Conservation (phyloP, 2,329 filamentous ascomycete genomes). For the Alternaria longipes region DNA sequence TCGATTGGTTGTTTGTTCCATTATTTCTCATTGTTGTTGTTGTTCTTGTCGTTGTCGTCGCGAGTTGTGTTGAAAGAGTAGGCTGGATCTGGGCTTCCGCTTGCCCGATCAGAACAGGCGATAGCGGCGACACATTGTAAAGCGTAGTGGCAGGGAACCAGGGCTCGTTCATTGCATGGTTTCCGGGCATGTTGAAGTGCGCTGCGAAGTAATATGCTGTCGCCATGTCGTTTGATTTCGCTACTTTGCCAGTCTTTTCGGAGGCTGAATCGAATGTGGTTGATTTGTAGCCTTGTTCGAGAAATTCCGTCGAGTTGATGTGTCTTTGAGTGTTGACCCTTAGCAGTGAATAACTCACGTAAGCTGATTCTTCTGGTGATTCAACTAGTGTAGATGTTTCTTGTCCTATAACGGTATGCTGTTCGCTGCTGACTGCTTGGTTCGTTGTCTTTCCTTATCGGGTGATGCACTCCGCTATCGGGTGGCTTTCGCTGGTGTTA, state of each 20-base stretch:
- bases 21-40: conserved; percentile 12
- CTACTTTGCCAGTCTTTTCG: not conserved
- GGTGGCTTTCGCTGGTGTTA: not conserved
- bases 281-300: not conserved
- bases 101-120: not conserved
- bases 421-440: not conserved
- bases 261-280: too few relatives aligned
- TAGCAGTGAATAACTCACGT: not conserved
- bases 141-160: not conserved
- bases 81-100: conserved; percentile 7
- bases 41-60: conserved; percentile 13
- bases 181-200: conserved; percentile 28
- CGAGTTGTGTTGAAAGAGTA: not conserved
- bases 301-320: not conserved
- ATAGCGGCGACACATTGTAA: not conserved
- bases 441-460: not conserved
- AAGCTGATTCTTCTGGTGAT: not conserved
- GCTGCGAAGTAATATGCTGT: conserved; percentile 32
- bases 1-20: conserved; percentile 5
- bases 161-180: not conserved
- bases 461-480: not conserved
- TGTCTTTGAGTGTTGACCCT: not conserved
- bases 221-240: conserved; percentile 17
- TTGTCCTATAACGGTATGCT: not conserved
- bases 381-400: not conserved